These are phyloP conservation scores for Miamiensis avidus DNA, from an alignment of 169 alveolate species.

Conservation along the genomic window DNA sequence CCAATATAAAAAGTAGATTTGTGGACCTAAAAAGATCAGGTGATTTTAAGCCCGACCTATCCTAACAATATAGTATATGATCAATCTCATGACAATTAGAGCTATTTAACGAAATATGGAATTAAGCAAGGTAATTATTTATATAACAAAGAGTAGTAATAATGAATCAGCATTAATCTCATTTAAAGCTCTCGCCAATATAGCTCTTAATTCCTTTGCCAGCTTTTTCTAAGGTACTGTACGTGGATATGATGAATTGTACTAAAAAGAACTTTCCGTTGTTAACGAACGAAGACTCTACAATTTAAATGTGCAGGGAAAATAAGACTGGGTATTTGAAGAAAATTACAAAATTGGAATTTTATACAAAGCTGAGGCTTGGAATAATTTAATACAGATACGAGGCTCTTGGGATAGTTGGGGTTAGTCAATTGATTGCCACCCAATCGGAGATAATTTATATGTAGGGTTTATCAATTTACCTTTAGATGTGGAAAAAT, in stretches of 20 bases:
- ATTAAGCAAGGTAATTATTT: neutral
- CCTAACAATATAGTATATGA: conserved; percentile 88
- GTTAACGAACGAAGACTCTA: conserved; percentile 89
- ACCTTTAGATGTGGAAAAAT: neutral
- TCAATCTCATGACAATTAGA: conserved; percentile 93
- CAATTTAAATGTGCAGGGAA: conserved; percentile 18
- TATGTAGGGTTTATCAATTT: neutral
- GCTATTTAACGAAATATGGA: conserved; percentile 57
- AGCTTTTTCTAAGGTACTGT: conserved; percentile 75
- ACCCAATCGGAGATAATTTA: neutral
- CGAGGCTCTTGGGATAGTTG: neutral
- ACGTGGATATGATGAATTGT: conserved; percentile 90
- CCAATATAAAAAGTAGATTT: conserved; percentile 10
- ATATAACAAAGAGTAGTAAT: neutral
- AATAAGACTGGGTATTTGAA: conserved; percentile 38
- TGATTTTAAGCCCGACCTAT: conserved; percentile 51
- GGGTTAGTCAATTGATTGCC: no score
- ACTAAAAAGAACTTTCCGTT: conserved; percentile 85
- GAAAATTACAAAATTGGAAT: neutral
- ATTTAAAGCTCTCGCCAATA: neutral
- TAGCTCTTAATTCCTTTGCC: neutral
- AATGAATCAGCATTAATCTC: no score
- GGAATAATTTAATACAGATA: no score
- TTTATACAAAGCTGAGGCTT: neutral
- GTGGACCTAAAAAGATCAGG: conserved; percentile 14